These are phyloP conservation scores for Leishmania tarentolae DNA, from an alignment of 208 protist species.

Conservation along the genomic window DNA sequence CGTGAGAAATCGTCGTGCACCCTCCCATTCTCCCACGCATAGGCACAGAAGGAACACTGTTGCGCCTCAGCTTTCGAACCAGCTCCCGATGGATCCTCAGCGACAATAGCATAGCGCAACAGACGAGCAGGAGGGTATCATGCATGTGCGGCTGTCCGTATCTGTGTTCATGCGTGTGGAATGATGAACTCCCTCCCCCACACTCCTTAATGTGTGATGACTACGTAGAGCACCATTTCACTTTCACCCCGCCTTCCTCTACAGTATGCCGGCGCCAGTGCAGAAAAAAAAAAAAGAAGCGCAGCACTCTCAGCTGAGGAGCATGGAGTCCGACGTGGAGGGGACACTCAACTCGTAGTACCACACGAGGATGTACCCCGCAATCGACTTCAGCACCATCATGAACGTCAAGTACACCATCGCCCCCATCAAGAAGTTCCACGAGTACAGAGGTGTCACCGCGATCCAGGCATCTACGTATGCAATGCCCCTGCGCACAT, in stretches of 20 bases:
- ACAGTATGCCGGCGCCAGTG: not conserved
- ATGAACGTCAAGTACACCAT: conserved; percentile 55
- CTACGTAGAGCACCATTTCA: not conserved
- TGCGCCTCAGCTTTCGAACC: not conserved
- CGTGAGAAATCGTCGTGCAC: not conserved
- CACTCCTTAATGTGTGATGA: not conserved
- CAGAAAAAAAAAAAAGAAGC: not conserved
- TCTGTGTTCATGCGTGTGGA: not conserved
- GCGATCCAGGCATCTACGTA: conserved; percentile 85
- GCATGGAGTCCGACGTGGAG: conserved; percentile 24
- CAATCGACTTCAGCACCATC: conserved; percentile 56
- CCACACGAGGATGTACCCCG: conserved; percentile 39
- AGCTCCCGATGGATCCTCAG: not conserved
- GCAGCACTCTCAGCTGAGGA: not conserved
- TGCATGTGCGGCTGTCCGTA: not conserved
- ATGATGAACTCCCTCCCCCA: not conserved
- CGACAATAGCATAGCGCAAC: not conserved
- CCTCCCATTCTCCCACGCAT: not conserved
- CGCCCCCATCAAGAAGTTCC: conserved; percentile 54
- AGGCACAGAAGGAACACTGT: not conserved
- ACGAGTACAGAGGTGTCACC: conserved; percentile 61
- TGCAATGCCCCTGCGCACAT: conserved; percentile 62
- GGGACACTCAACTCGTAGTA: conserved; percentile 40
- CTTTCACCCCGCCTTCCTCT: not conserved
- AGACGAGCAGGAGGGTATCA: not conserved